A percentile compares a stretch with the other conserved stretches of the same genome.
These are phyloP conservation scores for Kondoa subrosea DNA, from an alignment of 768 basidiomycete species.

Conservation along the genomic window DNA sequence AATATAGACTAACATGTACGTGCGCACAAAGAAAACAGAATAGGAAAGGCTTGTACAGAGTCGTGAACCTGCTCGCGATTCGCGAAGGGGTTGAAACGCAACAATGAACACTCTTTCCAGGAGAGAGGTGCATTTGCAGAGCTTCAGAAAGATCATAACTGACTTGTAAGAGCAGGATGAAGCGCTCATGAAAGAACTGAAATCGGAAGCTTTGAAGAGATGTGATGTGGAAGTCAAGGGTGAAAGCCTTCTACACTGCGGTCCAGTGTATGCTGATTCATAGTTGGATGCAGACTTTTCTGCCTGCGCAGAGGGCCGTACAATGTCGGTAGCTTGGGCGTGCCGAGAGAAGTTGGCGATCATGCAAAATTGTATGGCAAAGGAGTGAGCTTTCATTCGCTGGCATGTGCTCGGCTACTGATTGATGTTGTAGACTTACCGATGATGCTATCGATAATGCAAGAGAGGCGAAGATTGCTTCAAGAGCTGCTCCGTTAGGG, in stretches of 20 bases:
- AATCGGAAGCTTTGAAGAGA: neutral
- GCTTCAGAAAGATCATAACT: too few species aligned
- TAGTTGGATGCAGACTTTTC: slow-evolving; percentile 13
- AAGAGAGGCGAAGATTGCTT: neutral
- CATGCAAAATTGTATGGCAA: slow-evolving; percentile 23
- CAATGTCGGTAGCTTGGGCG: slow-evolving; percentile 20
- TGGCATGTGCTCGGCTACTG: neutral
- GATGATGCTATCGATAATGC: neutral
- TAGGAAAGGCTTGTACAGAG: too few species aligned
- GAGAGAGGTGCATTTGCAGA: too few species aligned
- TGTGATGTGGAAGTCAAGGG: neutral
- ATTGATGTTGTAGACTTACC: neutral
- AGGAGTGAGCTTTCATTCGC: slow-evolving; percentile 13
- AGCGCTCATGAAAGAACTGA: neutral
- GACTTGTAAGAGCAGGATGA: neutral
- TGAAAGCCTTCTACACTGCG: neutral
- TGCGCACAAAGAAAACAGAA: too few species aligned
- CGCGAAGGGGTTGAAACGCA: too few species aligned
- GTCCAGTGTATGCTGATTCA: neutral
- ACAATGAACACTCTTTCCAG: too few species aligned
- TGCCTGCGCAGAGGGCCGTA: slow-evolving; percentile 19
- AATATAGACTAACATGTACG: too few species aligned
- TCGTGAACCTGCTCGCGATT: too few species aligned
- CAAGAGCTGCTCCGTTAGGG: too few species aligned
- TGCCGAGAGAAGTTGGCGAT: slow-evolving; percentile 20